Percentiles rank a stretch among this genome's conserved stretches.
Conservation (phyloP, 2,329 filamentous ascomycete species). For the Colletotrichum noveboracense region DNA sequence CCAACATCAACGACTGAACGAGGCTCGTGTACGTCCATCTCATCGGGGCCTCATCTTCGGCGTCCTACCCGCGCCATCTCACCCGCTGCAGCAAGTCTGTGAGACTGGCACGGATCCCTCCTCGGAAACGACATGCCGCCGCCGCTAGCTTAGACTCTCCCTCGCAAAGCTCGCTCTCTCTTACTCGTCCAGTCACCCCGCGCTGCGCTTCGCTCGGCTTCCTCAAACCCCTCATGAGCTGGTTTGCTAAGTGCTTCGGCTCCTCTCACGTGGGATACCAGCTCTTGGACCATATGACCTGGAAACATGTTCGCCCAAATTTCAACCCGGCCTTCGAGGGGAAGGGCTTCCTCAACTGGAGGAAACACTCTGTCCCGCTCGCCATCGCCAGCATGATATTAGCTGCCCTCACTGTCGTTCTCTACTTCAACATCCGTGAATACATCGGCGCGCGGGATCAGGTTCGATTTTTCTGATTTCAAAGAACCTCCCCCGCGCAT, state of each 20-base stretch:
- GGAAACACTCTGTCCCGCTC: constrained; percentile 9
- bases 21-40: background rate
- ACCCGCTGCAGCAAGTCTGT: constrained; percentile 13
- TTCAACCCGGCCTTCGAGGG: constrained; percentile 6
- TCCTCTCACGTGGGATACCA: constrained; percentile 20
- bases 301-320: constrained; percentile 6
- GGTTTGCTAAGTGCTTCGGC: background rate
- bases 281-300: constrained; percentile 18
- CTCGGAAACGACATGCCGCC: constrained; percentile 18
- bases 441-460: constrained; percentile 6
- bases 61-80: background rate
- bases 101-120: constrained; percentile 21
- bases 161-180: background rate
- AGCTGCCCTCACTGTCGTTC: constrained; percentile 10
- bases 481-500: background rate
- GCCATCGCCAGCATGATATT: constrained; percentile 19
- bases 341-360: constrained; percentile 10
- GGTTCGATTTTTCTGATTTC: background rate
- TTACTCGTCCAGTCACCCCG: background rate
- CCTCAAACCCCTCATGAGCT: background rate
- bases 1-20: background rate
- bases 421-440: constrained; percentile 14
- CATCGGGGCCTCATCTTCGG: constrained; percentile 17
- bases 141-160: constrained; percentile 15
- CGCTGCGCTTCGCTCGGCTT: constrained; percentile 5